Percentiles rank a stretch among this genome's conserved stretches.
These are phyloP conservation scores for Handroanthus guayacan DNA, from an alignment of 257 asterid species.

Conservation along the genomic window DNA sequence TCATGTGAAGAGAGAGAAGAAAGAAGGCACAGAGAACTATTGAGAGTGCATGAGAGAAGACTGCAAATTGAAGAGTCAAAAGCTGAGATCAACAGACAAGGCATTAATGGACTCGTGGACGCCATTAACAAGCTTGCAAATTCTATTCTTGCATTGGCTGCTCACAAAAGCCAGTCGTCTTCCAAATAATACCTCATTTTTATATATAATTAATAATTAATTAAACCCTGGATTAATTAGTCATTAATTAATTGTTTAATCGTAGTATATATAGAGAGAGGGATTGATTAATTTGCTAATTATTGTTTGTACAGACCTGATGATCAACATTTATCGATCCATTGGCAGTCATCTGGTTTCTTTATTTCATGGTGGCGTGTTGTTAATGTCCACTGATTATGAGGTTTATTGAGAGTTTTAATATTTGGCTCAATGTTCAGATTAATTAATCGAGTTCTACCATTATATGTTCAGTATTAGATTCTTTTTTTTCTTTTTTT, in stretches of 20 bases:
- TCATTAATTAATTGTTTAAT: slow-evolving; percentile 9
- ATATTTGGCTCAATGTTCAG: neutral
- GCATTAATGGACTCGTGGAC: slow-evolving; percentile 77
- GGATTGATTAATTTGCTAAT: slow-evolving; percentile 15
- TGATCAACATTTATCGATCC: slow-evolving; percentile 26
- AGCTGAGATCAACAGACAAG: slow-evolving; percentile 77
- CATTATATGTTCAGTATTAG: neutral
- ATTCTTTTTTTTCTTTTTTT: neutral
- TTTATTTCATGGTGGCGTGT: slow-evolving; percentile 18
- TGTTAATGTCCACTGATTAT: slow-evolving; percentile 12
- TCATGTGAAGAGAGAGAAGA: slow-evolving; percentile 77
- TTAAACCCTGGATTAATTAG: neutral
- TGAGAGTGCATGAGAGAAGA: slow-evolving; percentile 76
- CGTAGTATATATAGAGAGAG: slow-evolving; percentile 20
- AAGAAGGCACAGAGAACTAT: slow-evolving; percentile 68
- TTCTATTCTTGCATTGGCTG: slow-evolving; percentile 77
- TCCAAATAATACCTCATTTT: slow-evolving; percentile 27
- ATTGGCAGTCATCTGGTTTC: slow-evolving; percentile 30
- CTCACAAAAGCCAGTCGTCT: slow-evolving; percentile 39
- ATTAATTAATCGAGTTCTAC: neutral
- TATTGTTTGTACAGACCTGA: slow-evolving; percentile 38
- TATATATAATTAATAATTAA: neutral
- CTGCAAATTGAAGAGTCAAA: slow-evolving; percentile 79
- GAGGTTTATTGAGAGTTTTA: neutral
- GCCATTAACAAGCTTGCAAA: slow-evolving; percentile 85